phyloP scores from a whole-genome alignment of 192 early-diverging fungal genomes.

The Haplosporangium gracile region DNA sequence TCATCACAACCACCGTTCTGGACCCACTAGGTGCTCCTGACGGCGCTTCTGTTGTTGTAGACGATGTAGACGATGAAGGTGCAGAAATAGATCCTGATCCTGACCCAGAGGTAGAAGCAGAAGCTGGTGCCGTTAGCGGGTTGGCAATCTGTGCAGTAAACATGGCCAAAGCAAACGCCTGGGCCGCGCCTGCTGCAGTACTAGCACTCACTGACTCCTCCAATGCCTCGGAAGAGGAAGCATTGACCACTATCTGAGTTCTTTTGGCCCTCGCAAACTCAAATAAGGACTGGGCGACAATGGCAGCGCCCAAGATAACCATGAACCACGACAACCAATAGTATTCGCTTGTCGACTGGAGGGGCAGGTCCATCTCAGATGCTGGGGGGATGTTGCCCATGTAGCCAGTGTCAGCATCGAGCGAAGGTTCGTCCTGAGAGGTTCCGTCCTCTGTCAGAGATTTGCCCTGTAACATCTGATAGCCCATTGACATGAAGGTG shows the following conservation, averaged over 20 bases:
- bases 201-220: constrained; percentile 22
- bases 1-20: not conserved
- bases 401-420: constrained; percentile 25
- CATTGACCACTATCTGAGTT: constrained; percentile 75
- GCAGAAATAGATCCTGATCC: constrained; percentile 1
- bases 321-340: constrained; percentile 69
- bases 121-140: not conserved
- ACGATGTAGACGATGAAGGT: too few species aligned
- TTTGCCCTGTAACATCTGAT: constrained; percentile 71
- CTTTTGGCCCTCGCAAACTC: constrained; percentile 82
- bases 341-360: constrained; percentile 31
- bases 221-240: constrained; percentile 18
- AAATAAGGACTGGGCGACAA: constrained; percentile 78
- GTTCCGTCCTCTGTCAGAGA: constrained; percentile 45
- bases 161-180: not conserved
- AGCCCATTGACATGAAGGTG: constrained; percentile 86
- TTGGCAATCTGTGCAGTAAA: not conserved
- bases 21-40: not conserved
- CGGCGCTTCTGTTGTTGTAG: too few species aligned
- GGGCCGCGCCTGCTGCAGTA: constrained; percentile 1
- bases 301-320: constrained; percentile 81
- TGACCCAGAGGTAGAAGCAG: constrained; percentile 1
- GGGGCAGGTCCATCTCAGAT: not conserved
- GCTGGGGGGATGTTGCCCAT: constrained; percentile 26
- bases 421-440: not conserved